Evolutionary conservation across 2,329 filamentous ascomycete species (phyloP), one percentile per base, ranked within the genome.

Genomic region (Cladosporium velox): DNA sequence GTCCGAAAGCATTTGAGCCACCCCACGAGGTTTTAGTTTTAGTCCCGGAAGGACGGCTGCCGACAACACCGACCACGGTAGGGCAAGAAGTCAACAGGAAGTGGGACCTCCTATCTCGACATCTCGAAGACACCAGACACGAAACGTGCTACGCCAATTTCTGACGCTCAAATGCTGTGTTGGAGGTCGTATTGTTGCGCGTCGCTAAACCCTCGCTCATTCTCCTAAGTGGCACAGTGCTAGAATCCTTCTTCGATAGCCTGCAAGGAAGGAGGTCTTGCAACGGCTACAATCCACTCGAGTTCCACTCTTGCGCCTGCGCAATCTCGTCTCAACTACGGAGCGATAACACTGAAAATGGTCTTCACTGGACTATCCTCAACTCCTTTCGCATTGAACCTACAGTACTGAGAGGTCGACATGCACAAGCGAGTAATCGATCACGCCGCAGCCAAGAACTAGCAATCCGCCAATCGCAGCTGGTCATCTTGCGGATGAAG

Each of bases 1-100:
- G 60, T 63, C 60, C 60, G 60, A 49, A 54, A 32, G 60, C 47
- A 35, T 63, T 41, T 41, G 28, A 41, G 44, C 52, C 32, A 10
- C 18, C 41, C 41, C 41, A 47, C 41, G 41, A 47, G n/a, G 41
- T 47, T n/a, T 47, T 47, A 11, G 41, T 47, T 21, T 21, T 21
- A 21, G 41, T 47, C 6, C n/a, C 41, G 41, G 41, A 7, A 24
- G n/a, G 41, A 47, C n/a, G 41, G 41, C 52, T 10, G 32, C 52
- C 52, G 52, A 24, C 52, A n/a, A 55, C 52, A 4, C 52, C 52
- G 52, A 55, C 41, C 52, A 34, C 21, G 28, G 18, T 32, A 55
- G 52, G 52, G 52, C 32, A 55, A 18, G 52, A 11, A 54, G 51
- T 18, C 15, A 30, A 54, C n/a, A 44, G n/a, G 38, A 7, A 44